phyloP scores from a whole-genome alignment of 768 basidiomycete species.

The Suillus luteus region DNA sequence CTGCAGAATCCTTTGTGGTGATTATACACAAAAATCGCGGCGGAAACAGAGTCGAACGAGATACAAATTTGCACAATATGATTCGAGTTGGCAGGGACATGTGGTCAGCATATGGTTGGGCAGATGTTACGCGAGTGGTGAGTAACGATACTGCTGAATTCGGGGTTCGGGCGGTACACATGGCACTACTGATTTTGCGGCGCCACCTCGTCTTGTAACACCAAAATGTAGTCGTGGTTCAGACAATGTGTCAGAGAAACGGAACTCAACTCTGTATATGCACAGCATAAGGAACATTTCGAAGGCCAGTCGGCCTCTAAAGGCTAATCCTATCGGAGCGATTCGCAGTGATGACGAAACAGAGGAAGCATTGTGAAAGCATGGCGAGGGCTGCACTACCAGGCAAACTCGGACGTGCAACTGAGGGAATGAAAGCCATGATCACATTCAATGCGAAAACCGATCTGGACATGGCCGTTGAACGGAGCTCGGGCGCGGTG shows the following conservation, averaged over 20 bases:
- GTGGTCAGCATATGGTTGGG: too few relatives aligned
- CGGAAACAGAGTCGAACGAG: too few relatives aligned
- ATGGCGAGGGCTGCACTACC: not conserved
- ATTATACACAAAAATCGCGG: too few relatives aligned
- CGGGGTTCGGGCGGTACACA: too few relatives aligned
- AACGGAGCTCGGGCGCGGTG: slow-evolving; percentile 36
- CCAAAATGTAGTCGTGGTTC: slow-evolving; percentile 37
- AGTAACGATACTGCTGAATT: too few relatives aligned
- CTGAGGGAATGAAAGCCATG: slow-evolving; percentile 9
- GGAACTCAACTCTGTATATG: slow-evolving; percentile 29
- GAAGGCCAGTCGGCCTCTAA: too few relatives aligned
- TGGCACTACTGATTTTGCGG: too few relatives aligned
- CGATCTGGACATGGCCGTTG: slow-evolving; percentile 37
- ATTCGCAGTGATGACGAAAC: slow-evolving; percentile 12
- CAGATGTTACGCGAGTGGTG: too few relatives aligned
- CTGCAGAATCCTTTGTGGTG: not conserved
- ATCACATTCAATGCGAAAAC: slow-evolving; percentile 37
- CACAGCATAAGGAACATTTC: slow-evolving; percentile 30
- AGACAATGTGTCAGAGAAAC: slow-evolving; percentile 7
- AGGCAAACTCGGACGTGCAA: not conserved
- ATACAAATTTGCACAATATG: too few relatives aligned
- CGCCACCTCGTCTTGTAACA: not conserved
- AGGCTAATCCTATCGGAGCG: slow-evolving; percentile 10
- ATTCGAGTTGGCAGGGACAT: too few relatives aligned
- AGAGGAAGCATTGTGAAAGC: not conserved